A percentile compares a stretch with the other conserved stretches of the same genome.
Conservation (phyloP, 768 basidiomycete species). For the Leucocoprinus sp. region DNA sequence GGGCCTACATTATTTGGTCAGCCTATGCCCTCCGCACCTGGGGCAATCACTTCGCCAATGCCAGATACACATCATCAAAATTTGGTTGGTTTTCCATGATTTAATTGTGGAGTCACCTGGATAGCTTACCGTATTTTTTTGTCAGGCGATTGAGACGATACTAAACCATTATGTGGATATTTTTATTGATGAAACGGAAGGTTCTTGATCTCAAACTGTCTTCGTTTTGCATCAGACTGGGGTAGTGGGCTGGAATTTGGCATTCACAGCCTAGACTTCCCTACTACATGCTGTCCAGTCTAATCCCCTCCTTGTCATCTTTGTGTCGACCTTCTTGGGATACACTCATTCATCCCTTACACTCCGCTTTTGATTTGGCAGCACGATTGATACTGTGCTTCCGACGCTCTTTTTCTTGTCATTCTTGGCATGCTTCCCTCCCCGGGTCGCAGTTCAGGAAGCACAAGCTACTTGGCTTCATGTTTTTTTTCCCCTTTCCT, state of each 20-base stretch:
- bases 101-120: background rate
- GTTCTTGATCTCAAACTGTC: slow-evolving; percentile 13
- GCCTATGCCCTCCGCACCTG: slow-evolving; percentile 45
- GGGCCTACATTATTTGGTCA: slow-evolving; percentile 95
- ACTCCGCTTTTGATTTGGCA: no score
- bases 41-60: slow-evolving; percentile 41
- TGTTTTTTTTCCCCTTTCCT: background rate
- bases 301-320: no score
- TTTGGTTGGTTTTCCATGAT: slow-evolving; percentile 35
- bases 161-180: slow-evolving; percentile 92
- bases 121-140: slow-evolving; percentile 14
- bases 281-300: no score
- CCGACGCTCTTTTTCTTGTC: no score
- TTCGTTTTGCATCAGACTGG: no score
- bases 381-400: no score
- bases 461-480: no score
- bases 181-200: slow-evolving; percentile 82
- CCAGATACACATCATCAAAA: slow-evolving; percentile 68
- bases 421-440: background rate
- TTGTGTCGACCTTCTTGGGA: no score
- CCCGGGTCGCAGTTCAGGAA: no score
- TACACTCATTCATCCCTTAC: no score
- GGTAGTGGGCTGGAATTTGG: no score
- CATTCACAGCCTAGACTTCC: no score
- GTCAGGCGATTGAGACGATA: slow-evolving; percentile 90